These are phyloP conservation scores for Exophiala spinifera DNA, from an alignment of 2,329 filamentous ascomycete genomes.

Conservation along the genomic window DNA sequence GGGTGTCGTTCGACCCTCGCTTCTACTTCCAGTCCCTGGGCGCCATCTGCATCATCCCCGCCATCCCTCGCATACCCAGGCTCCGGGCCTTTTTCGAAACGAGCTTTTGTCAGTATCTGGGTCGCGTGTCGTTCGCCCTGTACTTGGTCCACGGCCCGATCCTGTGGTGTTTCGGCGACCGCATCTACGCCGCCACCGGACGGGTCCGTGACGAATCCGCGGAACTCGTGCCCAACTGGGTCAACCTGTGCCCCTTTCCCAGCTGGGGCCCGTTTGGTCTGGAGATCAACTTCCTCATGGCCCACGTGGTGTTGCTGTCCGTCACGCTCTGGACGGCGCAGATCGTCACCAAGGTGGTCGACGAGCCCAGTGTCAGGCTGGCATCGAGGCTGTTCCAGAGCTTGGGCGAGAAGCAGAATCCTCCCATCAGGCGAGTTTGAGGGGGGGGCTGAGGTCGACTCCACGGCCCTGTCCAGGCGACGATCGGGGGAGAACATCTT, in stretches of 20 bases:
- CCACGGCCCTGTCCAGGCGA: too few species aligned
- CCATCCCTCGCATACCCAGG: constrained; percentile 54
- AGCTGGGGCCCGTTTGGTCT: constrained; percentile 58
- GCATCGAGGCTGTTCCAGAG: too few species aligned
- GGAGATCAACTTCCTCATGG: constrained; percentile 57
- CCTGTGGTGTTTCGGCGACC: constrained; percentile 56
- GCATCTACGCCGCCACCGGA: constrained; percentile 61
- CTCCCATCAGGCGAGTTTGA: too few species aligned
- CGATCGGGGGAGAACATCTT: too few species aligned
- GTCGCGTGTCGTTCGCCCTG: constrained; percentile 46
- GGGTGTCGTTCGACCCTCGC: constrained; percentile 63
- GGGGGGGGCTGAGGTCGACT: too few species aligned
- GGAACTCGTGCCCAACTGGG: constrained; percentile 54
- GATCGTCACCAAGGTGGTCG: constrained; percentile 53
- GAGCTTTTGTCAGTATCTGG: constrained; percentile 44
- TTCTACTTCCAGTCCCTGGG: constrained; percentile 67
- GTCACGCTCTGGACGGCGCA: constrained; percentile 59
- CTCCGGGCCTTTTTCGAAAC: constrained; percentile 49
- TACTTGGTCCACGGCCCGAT: constrained; percentile 48
- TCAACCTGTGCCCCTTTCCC: constrained; percentile 54
- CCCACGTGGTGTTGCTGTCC: constrained; percentile 60
- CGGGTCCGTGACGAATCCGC: constrained; percentile 51
- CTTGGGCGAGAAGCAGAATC: not conserved
- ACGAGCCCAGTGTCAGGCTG: constrained; percentile 60
- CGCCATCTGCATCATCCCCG: constrained; percentile 54